These are phyloP conservation scores for Penicillium parvum DNA, from an alignment of 495 filamentous ascomycete species.

Conservation along the genomic window DNA sequence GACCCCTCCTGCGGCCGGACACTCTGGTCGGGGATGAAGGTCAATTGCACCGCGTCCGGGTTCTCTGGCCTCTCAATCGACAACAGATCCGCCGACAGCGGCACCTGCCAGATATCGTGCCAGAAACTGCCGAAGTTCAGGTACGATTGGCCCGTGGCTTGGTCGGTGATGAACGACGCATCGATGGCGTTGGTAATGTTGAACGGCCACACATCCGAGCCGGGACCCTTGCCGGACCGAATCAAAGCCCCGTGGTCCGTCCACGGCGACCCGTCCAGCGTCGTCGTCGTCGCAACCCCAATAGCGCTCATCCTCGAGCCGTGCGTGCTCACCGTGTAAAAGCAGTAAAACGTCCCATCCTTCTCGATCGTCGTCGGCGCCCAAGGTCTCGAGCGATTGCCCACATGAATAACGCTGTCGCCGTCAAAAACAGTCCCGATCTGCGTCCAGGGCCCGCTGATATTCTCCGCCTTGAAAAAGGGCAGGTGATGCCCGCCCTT, in stretches of 20 bases:
- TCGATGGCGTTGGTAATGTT: conserved; percentile 70
- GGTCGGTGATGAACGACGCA: conserved; percentile 52
- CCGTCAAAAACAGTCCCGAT: conserved; percentile 37
- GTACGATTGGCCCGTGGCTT: conserved; percentile 42
- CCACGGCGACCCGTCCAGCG: conserved; percentile 55
- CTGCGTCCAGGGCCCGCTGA: conserved; percentile 39
- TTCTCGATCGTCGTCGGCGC: conserved; percentile 60
- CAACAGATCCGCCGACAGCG: conserved; percentile 46
- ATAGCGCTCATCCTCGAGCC: conserved; percentile 63
- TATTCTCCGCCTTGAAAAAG: conserved; percentile 29
- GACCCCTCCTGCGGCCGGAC: conserved; percentile 55
- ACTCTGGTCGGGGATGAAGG: conserved; percentile 23
- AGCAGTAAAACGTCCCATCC: conserved; percentile 61
- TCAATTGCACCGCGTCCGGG: conserved; percentile 49
- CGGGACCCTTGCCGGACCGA: conserved; percentile 27
- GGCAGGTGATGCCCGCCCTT: conserved; percentile 29
- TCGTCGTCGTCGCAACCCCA: conserved; percentile 62
- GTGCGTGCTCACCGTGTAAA: conserved; percentile 62
- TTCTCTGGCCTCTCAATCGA: conserved; percentile 27
- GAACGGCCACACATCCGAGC: conserved; percentile 46
- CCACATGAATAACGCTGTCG: conserved; percentile 35
- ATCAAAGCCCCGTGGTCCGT: conserved; percentile 46
- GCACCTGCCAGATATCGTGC: conserved; percentile 64
- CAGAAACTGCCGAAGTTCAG: conserved; percentile 71
- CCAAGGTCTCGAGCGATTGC: conserved; percentile 40